phyloP scores from a whole-genome alignment of 164 flowering plant species.

The grape (Vitis vinifera) region ASM3070453v1 NC_081815.1:8107501-8108000 shows the following conservation, averaged over 20 bases:
- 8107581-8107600: constrained; percentile 94
- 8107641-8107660: background rate
- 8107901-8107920: background rate
- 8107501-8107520: constrained; percentile 82
- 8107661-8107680: background rate
- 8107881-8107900: constrained; percentile 54
- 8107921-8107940: background rate
- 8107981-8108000: constrained; percentile 57
- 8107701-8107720: constrained; percentile 10
- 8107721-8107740: constrained; percentile 43
- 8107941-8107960: no score
- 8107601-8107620: constrained; percentile 97
- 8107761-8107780: constrained; percentile 70
- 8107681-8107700: constrained; percentile 4
- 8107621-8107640: constrained; percentile 1
- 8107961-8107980: background rate
- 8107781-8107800: constrained; percentile 85
- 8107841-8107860: constrained; percentile 77
- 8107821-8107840: constrained; percentile 82
- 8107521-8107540: constrained; percentile 89
- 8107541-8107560: constrained; percentile 77
- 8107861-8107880: constrained; percentile 91
- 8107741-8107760: constrained; percentile 81
- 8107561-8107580: constrained; percentile 65
- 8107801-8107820: constrained; percentile 62